Evolutionary conservation across 352 stramenopile species (phyloP).

Genomic region (Phytophthora nicotianae): DNA sequence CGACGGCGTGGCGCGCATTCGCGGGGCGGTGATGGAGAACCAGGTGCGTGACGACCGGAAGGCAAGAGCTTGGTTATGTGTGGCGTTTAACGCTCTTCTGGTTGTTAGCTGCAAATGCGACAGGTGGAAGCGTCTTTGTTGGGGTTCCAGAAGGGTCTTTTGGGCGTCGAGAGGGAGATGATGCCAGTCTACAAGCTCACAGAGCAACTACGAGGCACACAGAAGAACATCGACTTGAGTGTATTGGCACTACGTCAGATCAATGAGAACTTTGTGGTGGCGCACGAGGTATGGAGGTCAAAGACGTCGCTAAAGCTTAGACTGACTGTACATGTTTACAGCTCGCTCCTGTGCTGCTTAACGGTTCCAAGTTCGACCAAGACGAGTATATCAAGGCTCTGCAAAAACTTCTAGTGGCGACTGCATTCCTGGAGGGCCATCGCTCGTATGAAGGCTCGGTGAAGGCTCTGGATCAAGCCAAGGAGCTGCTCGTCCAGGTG

Average conservation of each 20-base stretch:
- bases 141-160: slow-evolving; percentile 64
- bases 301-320: not conserved
- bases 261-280: slow-evolving; percentile 76
- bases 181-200: slow-evolving; percentile 87
- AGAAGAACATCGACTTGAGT: slow-evolving; percentile 86
- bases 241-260: slow-evolving; percentile 72
- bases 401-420: slow-evolving; percentile 68
- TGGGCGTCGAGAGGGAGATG: slow-evolving; percentile 83
- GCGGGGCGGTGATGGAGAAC: slow-evolving; percentile 65
- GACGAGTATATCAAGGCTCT: slow-evolving; percentile 69
- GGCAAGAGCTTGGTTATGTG: not conserved
- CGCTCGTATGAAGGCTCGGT: slow-evolving; percentile 73
- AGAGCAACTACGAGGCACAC: slow-evolving; percentile 74
- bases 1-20: slow-evolving; percentile 60
- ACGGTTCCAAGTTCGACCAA: slow-evolving; percentile 77
- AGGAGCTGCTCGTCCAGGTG: slow-evolving; percentile 63
- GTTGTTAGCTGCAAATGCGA: slow-evolving; percentile 57
- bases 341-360: slow-evolving; percentile 68
- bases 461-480: slow-evolving; percentile 73
- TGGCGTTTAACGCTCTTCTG: not conserved
- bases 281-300: slow-evolving; percentile 52
- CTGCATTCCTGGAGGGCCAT: slow-evolving; percentile 74
- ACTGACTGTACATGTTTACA: slow-evolving; percentile 20
- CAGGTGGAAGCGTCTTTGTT: slow-evolving; percentile 61
- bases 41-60: slow-evolving; percentile 37